A percentile compares a stretch with the other conserved stretches of the same genome.
Evolutionary conservation across 2,329 filamentous ascomycete genomes (phyloP).

Genomic region (Remersonia thermophila): DNA sequence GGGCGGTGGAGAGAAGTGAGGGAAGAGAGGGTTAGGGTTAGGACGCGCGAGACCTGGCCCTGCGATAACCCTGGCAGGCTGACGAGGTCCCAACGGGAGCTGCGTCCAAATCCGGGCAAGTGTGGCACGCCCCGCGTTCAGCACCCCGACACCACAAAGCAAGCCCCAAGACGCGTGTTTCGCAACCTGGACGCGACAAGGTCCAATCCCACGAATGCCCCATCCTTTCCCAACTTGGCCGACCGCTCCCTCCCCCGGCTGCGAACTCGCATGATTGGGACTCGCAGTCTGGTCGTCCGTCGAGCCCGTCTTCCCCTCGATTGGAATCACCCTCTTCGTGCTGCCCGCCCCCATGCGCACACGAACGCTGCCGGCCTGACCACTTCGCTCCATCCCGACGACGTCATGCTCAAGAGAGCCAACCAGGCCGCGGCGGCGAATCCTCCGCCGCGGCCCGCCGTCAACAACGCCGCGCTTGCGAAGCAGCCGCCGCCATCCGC

Average conservation of each 20-base stretch:
- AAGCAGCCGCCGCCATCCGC: constrained; percentile 48
- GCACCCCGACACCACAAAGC: too few relatives aligned
- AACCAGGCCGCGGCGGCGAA: constrained; percentile 27
- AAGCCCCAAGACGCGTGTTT: not conserved
- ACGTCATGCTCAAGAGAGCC: constrained; percentile 15
- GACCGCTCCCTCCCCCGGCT: constrained; percentile 5
- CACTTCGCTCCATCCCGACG: not conserved
- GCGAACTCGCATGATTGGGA: constrained; percentile 16
- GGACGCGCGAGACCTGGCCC: too few relatives aligned
- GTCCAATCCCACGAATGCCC: too few relatives aligned
- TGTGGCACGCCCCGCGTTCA: too few relatives aligned
- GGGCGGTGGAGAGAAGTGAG: too few relatives aligned
- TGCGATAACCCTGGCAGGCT: too few relatives aligned
- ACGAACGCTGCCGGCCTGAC: constrained; percentile 7
- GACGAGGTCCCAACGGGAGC: too few relatives aligned
- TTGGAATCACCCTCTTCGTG: constrained; percentile 4
- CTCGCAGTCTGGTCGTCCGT: constrained; percentile 12
- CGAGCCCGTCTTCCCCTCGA: constrained; percentile 12
- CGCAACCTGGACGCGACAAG: too few relatives aligned
- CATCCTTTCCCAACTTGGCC: not conserved
- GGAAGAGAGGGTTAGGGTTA: too few relatives aligned
- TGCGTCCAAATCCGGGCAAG: too few relatives aligned
- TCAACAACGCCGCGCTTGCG: constrained; percentile 24
- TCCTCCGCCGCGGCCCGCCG: constrained; percentile 16
- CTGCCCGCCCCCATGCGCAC: constrained; percentile 6